Base-by-base conservation (phyloP, 2,329 filamentous ascomycete genomes). In the Helotiales sp. region DNA sequence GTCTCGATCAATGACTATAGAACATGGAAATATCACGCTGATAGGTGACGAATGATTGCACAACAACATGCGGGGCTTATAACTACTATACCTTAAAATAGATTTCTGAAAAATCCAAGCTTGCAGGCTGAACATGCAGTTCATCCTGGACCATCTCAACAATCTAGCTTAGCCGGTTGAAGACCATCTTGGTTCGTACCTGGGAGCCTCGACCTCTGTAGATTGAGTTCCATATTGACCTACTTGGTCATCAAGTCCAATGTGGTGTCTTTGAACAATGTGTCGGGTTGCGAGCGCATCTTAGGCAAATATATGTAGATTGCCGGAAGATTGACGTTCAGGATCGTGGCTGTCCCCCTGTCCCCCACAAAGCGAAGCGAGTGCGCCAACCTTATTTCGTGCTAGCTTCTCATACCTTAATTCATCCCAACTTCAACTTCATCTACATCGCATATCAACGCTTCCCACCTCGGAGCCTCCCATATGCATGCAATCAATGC, bases 271-370 rank as follows among this genome's bases (percentile, higher is more conserved):
- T 17, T 17, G 10, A 24, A 25, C 17, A 50, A 36, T 54, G 52
- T 49, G 51, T 31, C 27, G 29, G 40, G 46, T 42, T 50, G 30
- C 33, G 17, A 44, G 17, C 8, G 33, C 30, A 57, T 46, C 54
- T 60, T 57, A 60, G 58, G 58, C 58, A 60, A 57, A 60, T 55
- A 33, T 42, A 48, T 52, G 36, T 46, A 57, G 25, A 50, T 54
- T 57, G 36, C 51, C 54, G 47, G 52, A 33, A 52, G 58, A 60
- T 55, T 55, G 54, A 54, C 53, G 44, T 55, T 55, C 47, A 48
- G 54, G 46, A 44, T 44, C 34, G 24, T 46, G 46, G 38, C 54
- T 31, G 34, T 50, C 30, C 22, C 31, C 50, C 46, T 44, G 30
- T 57, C 48, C 58, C 53, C 58, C 50, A 54, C 44, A 55, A 50